phyloP scores from a whole-genome alignment of 495 filamentous ascomycete species.

The Xylaria acuta region DNA sequence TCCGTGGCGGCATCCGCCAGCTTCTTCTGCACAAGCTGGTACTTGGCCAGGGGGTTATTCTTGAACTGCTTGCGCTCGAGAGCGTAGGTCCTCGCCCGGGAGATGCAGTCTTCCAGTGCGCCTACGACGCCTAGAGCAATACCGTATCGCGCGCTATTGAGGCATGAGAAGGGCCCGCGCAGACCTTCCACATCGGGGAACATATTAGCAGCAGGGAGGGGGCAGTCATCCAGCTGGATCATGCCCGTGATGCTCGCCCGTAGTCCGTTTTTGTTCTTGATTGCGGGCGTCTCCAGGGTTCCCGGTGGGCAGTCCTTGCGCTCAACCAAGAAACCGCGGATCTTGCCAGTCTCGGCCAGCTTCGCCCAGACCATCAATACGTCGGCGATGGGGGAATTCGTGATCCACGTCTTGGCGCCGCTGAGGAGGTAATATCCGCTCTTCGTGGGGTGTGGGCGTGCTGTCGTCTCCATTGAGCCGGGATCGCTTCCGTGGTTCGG shows the following conservation, averaged over 20 bases:
- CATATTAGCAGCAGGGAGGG: slow-evolving; percentile 91
- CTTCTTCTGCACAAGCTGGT: slow-evolving; percentile 99
- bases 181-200: slow-evolving; percentile 90
- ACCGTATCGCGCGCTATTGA: slow-evolving; percentile 90
- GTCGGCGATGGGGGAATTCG: slow-evolving; percentile 94
- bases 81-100: slow-evolving; percentile 80
- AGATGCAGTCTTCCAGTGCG: slow-evolving; percentile 88
- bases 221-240: slow-evolving; percentile 93
- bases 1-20: slow-evolving; percentile 91
- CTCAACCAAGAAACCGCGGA: slow-evolving; percentile 92
- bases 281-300: slow-evolving; percentile 86
- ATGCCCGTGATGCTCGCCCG: slow-evolving; percentile 95
- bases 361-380: slow-evolving; percentile 95
- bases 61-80: slow-evolving; percentile 96
- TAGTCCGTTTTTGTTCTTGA: slow-evolving; percentile 95
- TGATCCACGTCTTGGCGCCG: slow-evolving; percentile 98
- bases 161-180: slow-evolving; percentile 86
- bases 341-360: slow-evolving; percentile 86
- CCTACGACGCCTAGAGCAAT: slow-evolving; percentile 95
- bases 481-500: slow-evolving; percentile 98
- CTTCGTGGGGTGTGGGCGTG: slow-evolving; percentile 85
- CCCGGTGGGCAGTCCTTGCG: slow-evolving; percentile 80
- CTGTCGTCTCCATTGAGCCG: slow-evolving; percentile 91
- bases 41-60: slow-evolving; percentile 92
- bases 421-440: slow-evolving; percentile 81